Evolutionary conservation across 495 filamentous ascomycete genomes (phyloP), one percentile per base, ranked within the genome.

Genomic region (Tuber microsphaerosporum): DNA sequence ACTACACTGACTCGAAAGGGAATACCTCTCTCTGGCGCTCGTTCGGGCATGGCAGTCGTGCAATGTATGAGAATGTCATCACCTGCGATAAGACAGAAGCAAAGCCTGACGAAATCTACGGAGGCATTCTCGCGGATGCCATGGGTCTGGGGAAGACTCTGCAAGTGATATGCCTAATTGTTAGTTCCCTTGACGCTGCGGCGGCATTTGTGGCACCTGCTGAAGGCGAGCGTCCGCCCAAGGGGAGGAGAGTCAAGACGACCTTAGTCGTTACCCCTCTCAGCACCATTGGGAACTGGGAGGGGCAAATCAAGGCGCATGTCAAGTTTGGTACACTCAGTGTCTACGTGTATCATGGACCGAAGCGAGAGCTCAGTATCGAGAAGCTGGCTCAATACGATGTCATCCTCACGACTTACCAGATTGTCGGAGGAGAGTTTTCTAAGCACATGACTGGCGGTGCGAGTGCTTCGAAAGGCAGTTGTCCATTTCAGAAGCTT

Each of bases 71-170:
- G 76, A 92, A 99, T 77, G 89, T 97, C 42, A 93, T 99, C 80
- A 97, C 92, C 69, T 91, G 90, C 7, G 86, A 90, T 14, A 85
- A 90, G 41, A 84, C 89, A 74, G 84, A 85, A 22, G 76, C 88
- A n/a, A 88, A 89, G 77, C 94, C 95, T 0, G 85, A 88, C 0
- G 89, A 93, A 75, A 87, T 89, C 0, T 85, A 91, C 1, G 95
- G 95, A 14, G 95, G 95, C n/a, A 91, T 99, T 44, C 85, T 99
- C 34, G 95, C 95, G 10, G 95, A 99, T 82, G 93, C 97, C 91
- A 99, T 99, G 95, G 95, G 95, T 51, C 85, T 99, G 22, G 95
- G 95, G 9, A 99, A 99, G 83, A 97, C 95, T 0, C 84, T 99
- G 70, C 97, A 92, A 81, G 91, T 97, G 43, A 86, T 99, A 9